Evolutionary conservation across 805 yeast genomes (phyloP).

Genomic region (Kodamaea sagamina): DNA sequence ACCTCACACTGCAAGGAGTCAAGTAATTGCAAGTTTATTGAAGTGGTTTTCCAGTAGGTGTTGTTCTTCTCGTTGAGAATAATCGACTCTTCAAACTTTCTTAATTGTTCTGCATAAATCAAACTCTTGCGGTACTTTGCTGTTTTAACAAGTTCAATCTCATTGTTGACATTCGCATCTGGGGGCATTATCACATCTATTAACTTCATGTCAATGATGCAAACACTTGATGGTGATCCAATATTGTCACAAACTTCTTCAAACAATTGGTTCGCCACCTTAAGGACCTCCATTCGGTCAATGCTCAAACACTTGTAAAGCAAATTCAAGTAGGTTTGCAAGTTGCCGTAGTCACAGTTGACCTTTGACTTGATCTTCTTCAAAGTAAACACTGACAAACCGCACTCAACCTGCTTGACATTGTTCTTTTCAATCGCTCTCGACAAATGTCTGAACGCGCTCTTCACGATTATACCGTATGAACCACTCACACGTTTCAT

Average conservation of each 20-base stretch:
- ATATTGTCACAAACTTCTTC: constrained; percentile 31
- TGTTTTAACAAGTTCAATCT: constrained; percentile 56
- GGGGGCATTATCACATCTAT: constrained; percentile 59
- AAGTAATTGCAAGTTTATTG: constrained; percentile 51
- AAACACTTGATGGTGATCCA: constrained; percentile 40
- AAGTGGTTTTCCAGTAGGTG: constrained; percentile 59
- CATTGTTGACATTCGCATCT: constrained; percentile 56
- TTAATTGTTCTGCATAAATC: constrained; percentile 41
- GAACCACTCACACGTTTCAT: constrained; percentile 72
- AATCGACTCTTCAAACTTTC: constrained; percentile 43
- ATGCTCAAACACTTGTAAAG: constrained; percentile 56
- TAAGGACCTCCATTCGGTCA: constrained; percentile 57
- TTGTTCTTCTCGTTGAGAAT: constrained; percentile 27
- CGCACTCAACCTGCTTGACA: constrained; percentile 51
- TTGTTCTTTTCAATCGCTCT: constrained; percentile 45
- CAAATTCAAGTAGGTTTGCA: constrained; percentile 49
- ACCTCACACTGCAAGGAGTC: constrained; percentile 54
- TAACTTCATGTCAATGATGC: constrained; percentile 49
- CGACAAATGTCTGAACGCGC: constrained; percentile 50
- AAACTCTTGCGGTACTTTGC: constrained; percentile 64
- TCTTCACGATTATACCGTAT: constrained; percentile 53
- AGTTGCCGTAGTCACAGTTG: constrained; percentile 55
- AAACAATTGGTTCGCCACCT: constrained; percentile 55
- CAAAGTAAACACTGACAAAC: constrained; percentile 57
- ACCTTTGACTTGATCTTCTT: constrained; percentile 60